A percentile compares a stretch with the other conserved stretches of the same genome.
These are phyloP conservation scores for Gossypium australe DNA, from an alignment of 345 rosid genomes.

Conservation along the genomic window DNA sequence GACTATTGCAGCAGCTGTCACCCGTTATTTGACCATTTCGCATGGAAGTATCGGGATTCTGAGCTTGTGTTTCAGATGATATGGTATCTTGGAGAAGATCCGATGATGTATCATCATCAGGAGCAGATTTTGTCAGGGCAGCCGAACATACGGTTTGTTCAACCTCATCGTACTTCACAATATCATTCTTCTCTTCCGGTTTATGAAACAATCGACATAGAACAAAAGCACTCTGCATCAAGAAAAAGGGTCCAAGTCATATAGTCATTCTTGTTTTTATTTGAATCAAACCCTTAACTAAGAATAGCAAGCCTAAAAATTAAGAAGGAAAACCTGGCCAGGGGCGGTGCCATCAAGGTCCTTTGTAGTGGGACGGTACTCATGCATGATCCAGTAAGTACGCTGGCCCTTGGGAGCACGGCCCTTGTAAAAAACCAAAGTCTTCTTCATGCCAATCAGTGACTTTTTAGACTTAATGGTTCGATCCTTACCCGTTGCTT, in stretches of 20 bases:
- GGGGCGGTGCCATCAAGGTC: slow-evolving; percentile 79
- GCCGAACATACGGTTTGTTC: background rate
- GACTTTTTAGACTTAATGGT: slow-evolving; percentile 61
- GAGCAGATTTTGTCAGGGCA: background rate
- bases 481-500: slow-evolving; percentile 92
- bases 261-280: background rate
- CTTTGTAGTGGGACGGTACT: slow-evolving; percentile 71
- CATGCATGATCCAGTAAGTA: slow-evolving; percentile 92
- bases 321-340: slow-evolving; percentile 52
- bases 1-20: background rate
- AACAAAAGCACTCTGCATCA: background rate
- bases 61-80: background rate
- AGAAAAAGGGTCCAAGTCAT: background rate
- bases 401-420: slow-evolving; percentile 93
- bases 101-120: background rate
- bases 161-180: background rate
- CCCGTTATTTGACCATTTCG: background rate
- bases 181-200: background rate
- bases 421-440: slow-evolving; percentile 82
- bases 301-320: background rate
- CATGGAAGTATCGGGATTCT: background rate
- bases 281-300: no score
- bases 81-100: background rate
- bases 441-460: slow-evolving; percentile 86
- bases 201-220: background rate